Evolutionary conservation across 768 basidiomycete species (phyloP).

Genomic region (Mycena leptocephala): DNA sequence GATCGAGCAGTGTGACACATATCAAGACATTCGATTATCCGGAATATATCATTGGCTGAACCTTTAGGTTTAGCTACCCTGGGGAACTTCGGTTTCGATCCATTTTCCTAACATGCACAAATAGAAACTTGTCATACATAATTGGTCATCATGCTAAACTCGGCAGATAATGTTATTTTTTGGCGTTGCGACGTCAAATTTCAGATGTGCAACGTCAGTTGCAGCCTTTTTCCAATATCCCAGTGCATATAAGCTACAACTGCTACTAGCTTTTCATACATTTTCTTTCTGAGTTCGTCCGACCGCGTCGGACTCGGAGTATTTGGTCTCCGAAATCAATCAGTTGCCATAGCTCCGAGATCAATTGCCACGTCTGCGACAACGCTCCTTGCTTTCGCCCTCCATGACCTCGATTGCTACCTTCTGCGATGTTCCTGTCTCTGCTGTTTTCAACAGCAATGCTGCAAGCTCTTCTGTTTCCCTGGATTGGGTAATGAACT

Average conservation of each 20-base stretch:
- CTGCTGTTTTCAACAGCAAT: background rate
- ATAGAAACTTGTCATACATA: background rate
- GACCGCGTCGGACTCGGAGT: no score
- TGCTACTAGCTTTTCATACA: background rate
- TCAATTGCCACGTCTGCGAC: background rate
- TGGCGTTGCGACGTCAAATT: background rate
- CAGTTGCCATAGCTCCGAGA: background rate
- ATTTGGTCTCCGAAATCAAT: background rate
- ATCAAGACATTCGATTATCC: no score
- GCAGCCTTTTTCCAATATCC: background rate
- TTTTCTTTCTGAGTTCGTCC: background rate
- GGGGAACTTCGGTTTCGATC: background rate
- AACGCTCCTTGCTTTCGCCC: constrained; percentile 1
- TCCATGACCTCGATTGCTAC: background rate
- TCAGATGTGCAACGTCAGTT: background rate
- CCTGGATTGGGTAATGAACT: constrained; percentile 15
- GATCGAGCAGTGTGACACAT: no score
- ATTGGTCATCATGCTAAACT: no score
- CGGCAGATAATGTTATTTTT: background rate
- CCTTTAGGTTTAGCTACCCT: no score
- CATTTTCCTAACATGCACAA: background rate
- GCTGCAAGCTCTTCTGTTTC: constrained; percentile 1
- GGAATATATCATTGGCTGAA: no score
- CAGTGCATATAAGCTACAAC: background rate
- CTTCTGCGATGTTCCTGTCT: background rate